Evolutionary conservation across 2,329 filamentous ascomycete genomes (phyloP).

Genomic region (Orbilia quercus): DNA sequence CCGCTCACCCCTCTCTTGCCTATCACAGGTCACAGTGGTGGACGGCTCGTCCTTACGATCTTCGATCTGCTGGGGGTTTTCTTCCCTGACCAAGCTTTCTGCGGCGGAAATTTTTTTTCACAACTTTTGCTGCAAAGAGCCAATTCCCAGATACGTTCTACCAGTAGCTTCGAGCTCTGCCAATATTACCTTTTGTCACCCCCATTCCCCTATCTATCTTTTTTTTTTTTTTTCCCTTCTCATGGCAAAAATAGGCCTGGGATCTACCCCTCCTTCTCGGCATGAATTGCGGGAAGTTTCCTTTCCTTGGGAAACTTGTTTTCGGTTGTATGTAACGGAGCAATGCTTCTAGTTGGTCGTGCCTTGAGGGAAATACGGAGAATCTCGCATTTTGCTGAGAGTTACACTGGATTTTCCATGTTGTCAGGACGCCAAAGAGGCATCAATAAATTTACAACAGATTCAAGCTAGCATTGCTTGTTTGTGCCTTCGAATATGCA

Average conservation of each 20-base stretch:
- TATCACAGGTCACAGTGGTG: constrained; percentile 37
- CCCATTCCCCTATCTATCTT: constrained; percentile 6
- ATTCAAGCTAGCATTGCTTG: no score
- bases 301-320: constrained; percentile 13
- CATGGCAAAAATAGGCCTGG: constrained; percentile 26
- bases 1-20: constrained; percentile 39
- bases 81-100: constrained; percentile 19
- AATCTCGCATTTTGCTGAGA: constrained; percentile 25
- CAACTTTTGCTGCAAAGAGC: constrained; percentile 25
- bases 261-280: constrained; percentile 38
- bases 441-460: not conserved
- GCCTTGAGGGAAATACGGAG: constrained; percentile 42
- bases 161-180: constrained; percentile 17
- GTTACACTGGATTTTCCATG: constrained; percentile 12
- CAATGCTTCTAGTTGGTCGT: constrained; percentile 7
- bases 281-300: constrained; percentile 37
- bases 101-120: constrained; percentile 19
- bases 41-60: constrained; percentile 26
- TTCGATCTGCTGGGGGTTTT: constrained; percentile 20
- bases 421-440: not conserved
- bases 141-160: constrained; percentile 31
- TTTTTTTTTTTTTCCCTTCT: not conserved
- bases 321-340: constrained; percentile 9
- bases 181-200: not conserved
- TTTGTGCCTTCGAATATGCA: no score